Percentiles rank a stretch among this genome's conserved stretches.
Evolutionary conservation across 2,329 filamentous ascomycete genomes (phyloP).

Genomic region (Calonectria pauciramosa): DNA sequence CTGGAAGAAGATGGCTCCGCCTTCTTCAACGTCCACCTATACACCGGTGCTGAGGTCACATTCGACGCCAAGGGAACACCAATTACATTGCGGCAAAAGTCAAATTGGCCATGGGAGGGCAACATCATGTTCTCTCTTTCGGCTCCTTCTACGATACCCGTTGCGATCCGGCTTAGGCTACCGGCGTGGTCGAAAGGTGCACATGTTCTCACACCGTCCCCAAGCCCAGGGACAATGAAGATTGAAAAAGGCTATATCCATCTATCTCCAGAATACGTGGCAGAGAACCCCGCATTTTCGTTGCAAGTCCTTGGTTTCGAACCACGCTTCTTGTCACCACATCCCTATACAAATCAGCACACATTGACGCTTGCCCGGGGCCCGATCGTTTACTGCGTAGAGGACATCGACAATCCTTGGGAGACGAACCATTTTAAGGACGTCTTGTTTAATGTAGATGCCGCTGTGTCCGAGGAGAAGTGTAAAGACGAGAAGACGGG

Average conservation of each 20-base stretch:
- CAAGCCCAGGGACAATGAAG: constrained; percentile 5
- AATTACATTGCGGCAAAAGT: constrained; percentile 55
- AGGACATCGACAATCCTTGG: constrained; percentile 71
- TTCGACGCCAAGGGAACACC: constrained; percentile 52
- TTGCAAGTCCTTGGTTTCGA: constrained; percentile 60
- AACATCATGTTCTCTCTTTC: constrained; percentile 61
- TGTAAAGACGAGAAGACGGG: constrained; percentile 23
- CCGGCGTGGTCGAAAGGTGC: constrained; percentile 63
- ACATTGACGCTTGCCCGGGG: constrained; percentile 68
- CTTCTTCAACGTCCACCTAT: constrained; percentile 69
- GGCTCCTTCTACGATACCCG: constrained; percentile 31
- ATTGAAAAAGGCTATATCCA: constrained; percentile 64
- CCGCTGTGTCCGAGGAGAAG: constrained; percentile 19
- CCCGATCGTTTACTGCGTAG: constrained; percentile 72
- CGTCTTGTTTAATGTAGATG: constrained; percentile 31
- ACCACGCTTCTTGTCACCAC: constrained; percentile 64
- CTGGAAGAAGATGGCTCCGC: constrained; percentile 39
- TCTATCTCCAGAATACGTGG: constrained; percentile 57
- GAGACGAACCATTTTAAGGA: constrained; percentile 68
- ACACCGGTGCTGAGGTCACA: constrained; percentile 61
- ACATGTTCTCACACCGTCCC: constrained; percentile 53
- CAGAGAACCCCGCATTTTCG: constrained; percentile 48
- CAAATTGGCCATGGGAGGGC: constrained; percentile 71
- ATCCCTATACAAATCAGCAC: constrained; percentile 69
- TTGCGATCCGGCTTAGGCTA: constrained; percentile 64